phyloP scores from a whole-genome alignment of 2,329 filamentous ascomycete genomes.

The Ophiocordyceps camponoti-saundersi region DNA sequence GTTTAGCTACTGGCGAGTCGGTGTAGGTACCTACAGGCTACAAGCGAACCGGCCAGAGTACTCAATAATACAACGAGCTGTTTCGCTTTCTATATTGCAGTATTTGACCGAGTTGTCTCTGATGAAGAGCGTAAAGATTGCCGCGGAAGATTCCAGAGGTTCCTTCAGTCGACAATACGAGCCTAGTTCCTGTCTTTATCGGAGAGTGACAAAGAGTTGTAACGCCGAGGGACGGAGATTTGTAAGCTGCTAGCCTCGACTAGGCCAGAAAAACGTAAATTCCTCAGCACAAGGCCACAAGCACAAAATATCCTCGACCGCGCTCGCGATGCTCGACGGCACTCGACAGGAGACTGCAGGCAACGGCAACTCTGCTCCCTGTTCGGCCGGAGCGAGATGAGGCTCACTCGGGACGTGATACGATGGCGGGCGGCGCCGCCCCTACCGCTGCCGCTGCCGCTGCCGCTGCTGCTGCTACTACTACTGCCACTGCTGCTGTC shows the following conservation, averaged over 20 bases:
- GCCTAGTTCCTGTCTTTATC: too few relatives aligned
- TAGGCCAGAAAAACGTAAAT: too few relatives aligned
- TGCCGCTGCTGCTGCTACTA: background rate
- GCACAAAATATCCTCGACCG: too few relatives aligned
- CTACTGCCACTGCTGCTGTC: slow-evolving; percentile 17
- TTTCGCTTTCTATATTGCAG: too few relatives aligned
- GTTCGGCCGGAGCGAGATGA: background rate
- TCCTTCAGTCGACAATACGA: too few relatives aligned
- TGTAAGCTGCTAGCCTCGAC: too few relatives aligned
- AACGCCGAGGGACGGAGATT: too few relatives aligned
- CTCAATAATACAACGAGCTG: background rate
- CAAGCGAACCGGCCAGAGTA: background rate
- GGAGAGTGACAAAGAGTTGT: too few relatives aligned
- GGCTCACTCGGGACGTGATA: background rate
- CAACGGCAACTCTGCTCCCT: background rate
- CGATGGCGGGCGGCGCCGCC: background rate
- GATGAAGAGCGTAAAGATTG: too few relatives aligned
- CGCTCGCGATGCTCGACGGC: background rate
- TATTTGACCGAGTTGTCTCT: too few relatives aligned
- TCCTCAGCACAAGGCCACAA: too few relatives aligned
- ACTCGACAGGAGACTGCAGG: background rate
- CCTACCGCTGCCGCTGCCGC: background rate
- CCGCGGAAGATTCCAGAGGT: too few relatives aligned
- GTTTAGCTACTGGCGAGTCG: slow-evolving; percentile 1
- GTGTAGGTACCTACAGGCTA: background rate